phyloP scores from a whole-genome alignment of 2,329 filamentous ascomycete species.

The Ophiostoma sp. region DNA sequence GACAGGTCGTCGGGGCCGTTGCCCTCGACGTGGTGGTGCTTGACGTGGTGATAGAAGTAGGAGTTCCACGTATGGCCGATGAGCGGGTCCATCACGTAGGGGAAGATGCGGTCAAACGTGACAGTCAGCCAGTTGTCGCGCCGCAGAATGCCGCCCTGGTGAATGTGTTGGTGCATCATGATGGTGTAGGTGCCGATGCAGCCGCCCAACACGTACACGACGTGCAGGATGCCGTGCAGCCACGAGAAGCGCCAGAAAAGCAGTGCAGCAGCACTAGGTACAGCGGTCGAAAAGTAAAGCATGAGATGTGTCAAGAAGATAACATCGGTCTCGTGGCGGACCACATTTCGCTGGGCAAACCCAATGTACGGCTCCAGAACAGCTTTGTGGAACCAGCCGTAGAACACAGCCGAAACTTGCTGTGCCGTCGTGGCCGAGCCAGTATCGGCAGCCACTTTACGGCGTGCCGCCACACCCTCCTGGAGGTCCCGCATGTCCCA shows the following conservation, averaged over 20 bases:
- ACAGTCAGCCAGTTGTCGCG: conserved; percentile 38
- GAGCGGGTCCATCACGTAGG: conserved; percentile 67
- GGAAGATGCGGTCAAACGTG: conserved; percentile 59
- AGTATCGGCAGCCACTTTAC: conserved; percentile 17
- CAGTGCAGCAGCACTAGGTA: conserved; percentile 58
- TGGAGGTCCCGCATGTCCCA: conserved; percentile 38
- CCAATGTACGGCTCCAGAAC: conserved; percentile 56
- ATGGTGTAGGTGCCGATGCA: conserved; percentile 71
- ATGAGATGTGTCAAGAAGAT: conserved; percentile 73
- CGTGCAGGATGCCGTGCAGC: conserved; percentile 61
- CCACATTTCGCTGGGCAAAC: conserved; percentile 46
- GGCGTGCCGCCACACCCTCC: conserved; percentile 28
- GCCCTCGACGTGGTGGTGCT: conserved; percentile 75
- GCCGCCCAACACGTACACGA: conserved; percentile 54
- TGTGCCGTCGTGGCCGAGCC: conserved; percentile 11
- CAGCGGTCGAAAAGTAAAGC: conserved; percentile 62
- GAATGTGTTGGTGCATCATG: conserved; percentile 81
- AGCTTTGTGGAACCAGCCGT: conserved; percentile 45
- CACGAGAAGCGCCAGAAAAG: conserved; percentile 63
- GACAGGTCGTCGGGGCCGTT: conserved; percentile 73
- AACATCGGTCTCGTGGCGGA: conserved; percentile 65
- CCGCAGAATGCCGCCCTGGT: conserved; percentile 63
- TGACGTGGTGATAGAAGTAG: conserved; percentile 81
- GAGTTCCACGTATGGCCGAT: conserved; percentile 83
- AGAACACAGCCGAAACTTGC: conserved; percentile 33